Base-by-base conservation (phyloP, 257 asterid species). In the Salvia rosmarinus region DNA sequence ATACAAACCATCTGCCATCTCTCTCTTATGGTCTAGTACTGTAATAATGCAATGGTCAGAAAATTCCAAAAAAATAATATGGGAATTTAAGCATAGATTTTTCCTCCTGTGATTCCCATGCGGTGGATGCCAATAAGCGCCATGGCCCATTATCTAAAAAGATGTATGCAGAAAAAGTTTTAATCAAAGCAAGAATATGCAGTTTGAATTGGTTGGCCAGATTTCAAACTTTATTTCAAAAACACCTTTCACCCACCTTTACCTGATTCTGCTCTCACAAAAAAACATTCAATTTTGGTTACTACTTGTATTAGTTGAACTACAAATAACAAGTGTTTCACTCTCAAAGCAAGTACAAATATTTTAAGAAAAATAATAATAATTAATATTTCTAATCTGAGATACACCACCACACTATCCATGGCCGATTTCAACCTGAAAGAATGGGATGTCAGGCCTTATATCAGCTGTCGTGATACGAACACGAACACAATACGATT, bases 401-500 rank as follows among this genome's bases (percentile, higher is more conserved):
- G 44, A 12, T 39, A 3, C 4, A 0, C 2, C 4, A 32, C 37
- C 6, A 32, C 17, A 57, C 30, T 2, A 23, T 65, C 74, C 64
- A 71, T 71, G 77, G 74, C 79, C 5, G 76, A 82, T 17, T 80
- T 85, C 73, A 76, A 75, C 84, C 74, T 80, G 23, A 80, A 72
- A 73, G 95, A 85, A 71, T 85, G 90, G 92, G 64, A 77, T 54
- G 68, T 79, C 35, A 90, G 74, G 78, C 77, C 89, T 12, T 75
- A 81, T 79, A 78, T 86, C 64, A 77, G 84, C 78, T 82, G 82
- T 30, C 92, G 20, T 3, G n/a, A 43, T 11, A 57, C 21, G 63
- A 56, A 56, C 57, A 76, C 84, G 13, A 86, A 68, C 65, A 84
- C 91, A 6, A 85, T 90, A 67, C 81, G 96, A 73, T 86, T 83